These are phyloP conservation scores for Xylaria sp. DNA, from an alignment of 2,329 filamentous ascomycete genomes.

Conservation along the genomic window DNA sequence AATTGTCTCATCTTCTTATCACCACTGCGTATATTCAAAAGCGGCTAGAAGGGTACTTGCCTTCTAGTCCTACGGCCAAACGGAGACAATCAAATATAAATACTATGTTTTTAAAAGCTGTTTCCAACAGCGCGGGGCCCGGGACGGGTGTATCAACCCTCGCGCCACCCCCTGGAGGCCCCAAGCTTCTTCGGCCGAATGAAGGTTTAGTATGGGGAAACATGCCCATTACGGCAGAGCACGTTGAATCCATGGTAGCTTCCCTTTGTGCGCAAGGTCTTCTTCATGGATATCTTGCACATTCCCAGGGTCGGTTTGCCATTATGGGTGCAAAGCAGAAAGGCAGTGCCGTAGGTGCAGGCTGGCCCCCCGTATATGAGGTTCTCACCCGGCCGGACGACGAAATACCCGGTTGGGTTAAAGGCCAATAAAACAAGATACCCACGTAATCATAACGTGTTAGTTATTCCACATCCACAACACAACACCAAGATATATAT, in stretches of 20 bases:
- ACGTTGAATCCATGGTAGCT: slow-evolving; percentile 81
- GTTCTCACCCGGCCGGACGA: slow-evolving; percentile 70
- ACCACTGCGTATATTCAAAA: slow-evolving; percentile 73
- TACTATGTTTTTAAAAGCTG: slow-evolving; percentile 61
- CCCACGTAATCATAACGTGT: not conserved
- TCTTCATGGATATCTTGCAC: slow-evolving; percentile 84
- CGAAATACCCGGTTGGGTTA: slow-evolving; percentile 53
- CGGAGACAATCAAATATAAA: slow-evolving; percentile 57
- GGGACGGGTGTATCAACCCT: slow-evolving; percentile 52
- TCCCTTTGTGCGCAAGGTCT: slow-evolving; percentile 83
- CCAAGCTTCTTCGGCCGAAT: slow-evolving; percentile 62
- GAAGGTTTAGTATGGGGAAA: slow-evolving; percentile 73
- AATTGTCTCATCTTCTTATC: slow-evolving; percentile 73
- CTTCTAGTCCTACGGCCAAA: slow-evolving; percentile 48
- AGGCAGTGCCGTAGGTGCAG: slow-evolving; percentile 71
- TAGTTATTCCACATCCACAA: not conserved
- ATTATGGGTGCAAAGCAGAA: slow-evolving; percentile 79
- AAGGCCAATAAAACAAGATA: slow-evolving; percentile 33
- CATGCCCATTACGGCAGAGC: slow-evolving; percentile 65
- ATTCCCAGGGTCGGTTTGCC: slow-evolving; percentile 79
- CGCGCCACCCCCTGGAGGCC: slow-evolving; percentile 58
- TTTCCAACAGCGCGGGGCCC: slow-evolving; percentile 58
- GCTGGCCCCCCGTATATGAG: slow-evolving; percentile 80
- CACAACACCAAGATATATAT: slow-evolving; percentile 12
- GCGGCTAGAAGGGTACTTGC: slow-evolving; percentile 67